These are phyloP conservation scores for Gnomoniopsis smithogilvyi DNA, from an alignment of 2,329 filamentous ascomycete species.

Conservation along the genomic window DNA sequence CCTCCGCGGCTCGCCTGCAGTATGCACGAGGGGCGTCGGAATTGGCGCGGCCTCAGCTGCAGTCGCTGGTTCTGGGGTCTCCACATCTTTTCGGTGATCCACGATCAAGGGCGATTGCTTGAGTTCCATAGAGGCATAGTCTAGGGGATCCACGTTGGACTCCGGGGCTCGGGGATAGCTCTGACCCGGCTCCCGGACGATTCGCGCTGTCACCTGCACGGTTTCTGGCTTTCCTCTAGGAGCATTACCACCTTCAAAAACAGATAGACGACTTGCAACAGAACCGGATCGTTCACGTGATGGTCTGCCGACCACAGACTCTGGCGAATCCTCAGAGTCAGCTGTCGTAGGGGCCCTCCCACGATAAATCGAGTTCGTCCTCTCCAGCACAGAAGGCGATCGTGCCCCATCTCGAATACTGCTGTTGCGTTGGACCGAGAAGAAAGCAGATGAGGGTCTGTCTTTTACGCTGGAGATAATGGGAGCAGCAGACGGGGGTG, in stretches of 20 bases:
- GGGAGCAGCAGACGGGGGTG: conserved; percentile 18
- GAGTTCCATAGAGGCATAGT: conserved; percentile 48
- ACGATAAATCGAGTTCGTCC: conserved; percentile 36
- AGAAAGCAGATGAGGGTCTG: conserved; percentile 52
- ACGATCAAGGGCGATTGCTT: conserved; percentile 59
- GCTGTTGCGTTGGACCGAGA: conserved; percentile 53
- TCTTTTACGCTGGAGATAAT: conserved; percentile 27
- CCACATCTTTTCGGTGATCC: conserved; percentile 47
- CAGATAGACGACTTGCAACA: conserved; percentile 52
- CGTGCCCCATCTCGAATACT: conserved; percentile 37
- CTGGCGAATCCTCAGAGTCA: conserved; percentile 46
- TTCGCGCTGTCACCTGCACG: conserved; percentile 84
- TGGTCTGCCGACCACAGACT: conserved; percentile 30
- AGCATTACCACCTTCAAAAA: conserved; percentile 47
- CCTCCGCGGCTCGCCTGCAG: conserved; percentile 31
- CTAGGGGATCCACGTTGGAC: conserved; percentile 36
- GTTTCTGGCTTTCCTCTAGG: conserved; percentile 63
- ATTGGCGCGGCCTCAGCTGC: conserved; percentile 23
- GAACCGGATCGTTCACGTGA: conserved; percentile 49
- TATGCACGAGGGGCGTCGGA: conserved; percentile 15
- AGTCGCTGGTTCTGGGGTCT: conserved; percentile 26
- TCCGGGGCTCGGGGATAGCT: conserved; percentile 39
- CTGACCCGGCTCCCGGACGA: conserved; percentile 63
- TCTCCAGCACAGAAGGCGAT: conserved; percentile 44
- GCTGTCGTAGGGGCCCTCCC: conserved; percentile 31